Evolutionary conservation across 495 filamentous ascomycete genomes (phyloP).

Genomic region (Xylaria nigripes): DNA sequence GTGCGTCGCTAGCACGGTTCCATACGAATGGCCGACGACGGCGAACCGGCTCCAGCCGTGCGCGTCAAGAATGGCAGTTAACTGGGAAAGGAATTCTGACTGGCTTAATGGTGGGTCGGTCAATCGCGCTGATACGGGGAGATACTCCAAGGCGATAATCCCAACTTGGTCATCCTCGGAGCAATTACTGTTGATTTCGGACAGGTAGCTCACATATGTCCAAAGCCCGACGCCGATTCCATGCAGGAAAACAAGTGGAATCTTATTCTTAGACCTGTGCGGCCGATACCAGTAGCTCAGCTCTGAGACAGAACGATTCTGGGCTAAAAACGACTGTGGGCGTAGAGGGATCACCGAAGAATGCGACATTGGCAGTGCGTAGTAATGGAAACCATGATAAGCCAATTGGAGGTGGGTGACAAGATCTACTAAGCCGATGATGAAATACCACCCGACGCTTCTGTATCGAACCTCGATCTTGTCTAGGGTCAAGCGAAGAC

Average conservation of each 20-base stretch:
- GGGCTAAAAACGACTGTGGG: slow-evolving; percentile 33
- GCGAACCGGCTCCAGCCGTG: slow-evolving; percentile 46
- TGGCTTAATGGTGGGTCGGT: slow-evolving; percentile 39
- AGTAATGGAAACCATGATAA: slow-evolving; percentile 43
- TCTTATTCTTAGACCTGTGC: slow-evolving; percentile 45
- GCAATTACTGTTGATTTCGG: slow-evolving; percentile 32
- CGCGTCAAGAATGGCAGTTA: slow-evolving; percentile 43
- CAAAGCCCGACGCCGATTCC: slow-evolving; percentile 64
- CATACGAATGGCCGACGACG: slow-evolving; percentile 55
- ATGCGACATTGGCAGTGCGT: slow-evolving; percentile 29
- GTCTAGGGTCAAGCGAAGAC: slow-evolving; percentile 58
- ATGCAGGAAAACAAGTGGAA: slow-evolving; percentile 58
- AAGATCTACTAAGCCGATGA: slow-evolving; percentile 32
- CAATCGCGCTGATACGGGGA: slow-evolving; percentile 55
- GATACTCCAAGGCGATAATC: slow-evolving; percentile 56
- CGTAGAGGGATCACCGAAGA: slow-evolving; percentile 50
- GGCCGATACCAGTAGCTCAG: slow-evolving; percentile 58
- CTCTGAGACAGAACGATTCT: slow-evolving; percentile 38
- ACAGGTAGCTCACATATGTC: slow-evolving; percentile 51
- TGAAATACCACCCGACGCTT: slow-evolving; percentile 55
- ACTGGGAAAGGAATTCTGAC: slow-evolving; percentile 41
- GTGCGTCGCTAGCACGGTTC: slow-evolving; percentile 53
- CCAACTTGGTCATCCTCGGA: slow-evolving; percentile 44
- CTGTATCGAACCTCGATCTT: slow-evolving; percentile 51
- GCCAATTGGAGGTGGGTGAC: slow-evolving; percentile 30